Evolutionary conservation across 805 yeast species (phyloP), one percentile per base, ranked within the genome.

Genomic region (Pichia phayaonensis): DNA sequence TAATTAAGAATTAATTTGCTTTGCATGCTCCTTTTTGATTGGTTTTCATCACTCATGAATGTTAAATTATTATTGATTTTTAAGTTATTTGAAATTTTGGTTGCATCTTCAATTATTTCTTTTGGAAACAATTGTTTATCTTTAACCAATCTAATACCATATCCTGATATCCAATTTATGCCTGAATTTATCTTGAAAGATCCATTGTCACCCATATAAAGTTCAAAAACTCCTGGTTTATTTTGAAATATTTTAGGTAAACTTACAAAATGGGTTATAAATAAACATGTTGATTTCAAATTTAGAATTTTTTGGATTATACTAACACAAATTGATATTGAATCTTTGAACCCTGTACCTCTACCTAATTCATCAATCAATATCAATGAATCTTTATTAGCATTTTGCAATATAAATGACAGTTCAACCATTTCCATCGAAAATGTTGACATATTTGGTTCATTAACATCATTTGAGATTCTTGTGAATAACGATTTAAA

Each of bases 301-400:
- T 50, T 47, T 0, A 69, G 53, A 13, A 76, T 54, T 44, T 63
- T 61, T 52, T 76, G 77, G 23, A 70, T 59, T 72, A 68, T 8
- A 78, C 75, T 24, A 72, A 62, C 2, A 79, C 46, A 73, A 2
- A 80, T 69, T 2, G 83, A 68, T 47, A 78, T 72, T 0, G 84
- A 83, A 58, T 80, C 83, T 11, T 70, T 69, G 10, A 69, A 61
- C 40, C 76, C 70, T 2, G 80, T 63, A 31, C 82, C 81, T 42
- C 83, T 64, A 1, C 84, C 84, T 27, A 80, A 59, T 50, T 80
- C 84, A 58, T 81, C 85, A 34, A 80, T 61, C 1, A 80, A 65
- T 0, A 80, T 60, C 22, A 80, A 40, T 7, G 54, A 48, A 29
- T 61, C 51, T 7, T 34, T n/a, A 31, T 50, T 34, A 0, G 68